Base-by-base conservation (phyloP, 176 grass and related monocot genomes). In the Triticum timopheevii region DNA sequence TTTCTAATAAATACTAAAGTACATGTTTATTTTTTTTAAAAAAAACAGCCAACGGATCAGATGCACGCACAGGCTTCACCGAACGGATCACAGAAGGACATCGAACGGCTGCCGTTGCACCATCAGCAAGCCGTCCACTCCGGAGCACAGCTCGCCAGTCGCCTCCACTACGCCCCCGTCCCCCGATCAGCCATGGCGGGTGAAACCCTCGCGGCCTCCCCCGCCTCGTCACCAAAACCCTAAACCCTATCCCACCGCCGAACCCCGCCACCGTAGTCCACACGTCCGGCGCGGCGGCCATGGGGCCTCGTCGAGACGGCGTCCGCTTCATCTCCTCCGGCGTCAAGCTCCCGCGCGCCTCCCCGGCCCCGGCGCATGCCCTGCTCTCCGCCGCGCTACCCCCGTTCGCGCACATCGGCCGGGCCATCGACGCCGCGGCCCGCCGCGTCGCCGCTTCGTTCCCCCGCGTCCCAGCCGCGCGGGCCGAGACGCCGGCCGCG, bases 341-440 rank as follows among this genome's bases (percentile, higher is more conserved):
- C 79, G 67, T 95, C 79, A 90, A 90, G 82, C 79, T 90, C 65
- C 88, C 85, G 15, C 13, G 42, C 68, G 12, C 79, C 73, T 20
- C 8, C 74, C 39, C 56, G 4, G 13, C n/a, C 74, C 80, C 82
- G 1, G 77, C 85, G 45, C 82, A 83, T 3, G 49, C 88, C 2
- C 45, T 94, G 45, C 85, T 90, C 24, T 94, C 90, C 6, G 69
- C 92, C 50, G 85, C 97, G 50, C 90, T 91, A 5, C 93, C 93
- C 12, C 93, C 93, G 13, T 99, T 99, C 85, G 92, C 94, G 16
- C 87, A 93, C 85, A 90, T 95, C 65, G 65, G 86, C 61, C 84
- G 91, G 31, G 87, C 90, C 64, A 79, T 86, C 84, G 87, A 83
- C n/a, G 78, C 65, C 10, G 82, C 72, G 27, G 24, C 79, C 17